These are phyloP conservation scores for Phyllachora maydis DNA, from an alignment of 2,329 filamentous ascomycete genomes.

Conservation along the genomic window DNA sequence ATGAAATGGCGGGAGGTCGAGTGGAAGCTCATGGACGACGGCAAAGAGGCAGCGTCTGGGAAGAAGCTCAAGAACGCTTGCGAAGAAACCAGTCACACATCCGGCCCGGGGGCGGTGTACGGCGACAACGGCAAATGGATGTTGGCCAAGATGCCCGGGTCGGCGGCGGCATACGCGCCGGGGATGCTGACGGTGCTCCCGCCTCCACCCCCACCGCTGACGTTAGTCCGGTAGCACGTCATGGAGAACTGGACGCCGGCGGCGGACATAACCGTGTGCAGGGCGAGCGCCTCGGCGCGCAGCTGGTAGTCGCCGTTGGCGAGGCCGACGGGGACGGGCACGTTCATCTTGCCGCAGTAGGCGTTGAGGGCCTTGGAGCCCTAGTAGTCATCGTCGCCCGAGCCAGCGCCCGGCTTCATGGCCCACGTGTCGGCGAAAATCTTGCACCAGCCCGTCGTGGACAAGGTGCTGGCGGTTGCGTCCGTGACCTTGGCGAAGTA, in stretches of 20 bases:
- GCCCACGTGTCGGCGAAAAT: slow-evolving; percentile 23
- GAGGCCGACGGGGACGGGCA: slow-evolving; percentile 13
- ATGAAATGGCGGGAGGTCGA: too few species aligned
- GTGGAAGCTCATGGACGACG: too few species aligned
- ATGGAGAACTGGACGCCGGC: slow-evolving; percentile 17
- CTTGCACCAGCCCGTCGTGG: slow-evolving; percentile 27
- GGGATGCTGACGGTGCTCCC: slow-evolving; percentile 16
- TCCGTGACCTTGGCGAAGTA: slow-evolving; percentile 26
- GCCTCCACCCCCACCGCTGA: slow-evolving; percentile 10
- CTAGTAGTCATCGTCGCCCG: slow-evolving; percentile 22
- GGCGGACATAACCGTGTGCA: slow-evolving; percentile 17
- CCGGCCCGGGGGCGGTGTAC: slow-evolving; percentile 21
- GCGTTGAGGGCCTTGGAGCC: slow-evolving; percentile 19
- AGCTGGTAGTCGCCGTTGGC: slow-evolving; percentile 20
- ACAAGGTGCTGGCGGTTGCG: slow-evolving; percentile 19
- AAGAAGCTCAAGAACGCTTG: too few species aligned
- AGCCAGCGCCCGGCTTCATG: slow-evolving; percentile 10
- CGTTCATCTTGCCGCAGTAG: slow-evolving; percentile 18
- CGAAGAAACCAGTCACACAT: too few species aligned
- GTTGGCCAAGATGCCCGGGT: slow-evolving; percentile 24
- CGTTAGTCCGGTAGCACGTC: slow-evolving; percentile 16
- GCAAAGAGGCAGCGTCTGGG: too few species aligned
- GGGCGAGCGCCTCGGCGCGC: slow-evolving; percentile 24
- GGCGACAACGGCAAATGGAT: slow-evolving; percentile 19
- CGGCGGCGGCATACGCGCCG: slow-evolving; percentile 18